Evolutionary conservation across 2,329 filamentous ascomycete species (phyloP).

Genomic region (Coleophoma eucalyptorum): DNA sequence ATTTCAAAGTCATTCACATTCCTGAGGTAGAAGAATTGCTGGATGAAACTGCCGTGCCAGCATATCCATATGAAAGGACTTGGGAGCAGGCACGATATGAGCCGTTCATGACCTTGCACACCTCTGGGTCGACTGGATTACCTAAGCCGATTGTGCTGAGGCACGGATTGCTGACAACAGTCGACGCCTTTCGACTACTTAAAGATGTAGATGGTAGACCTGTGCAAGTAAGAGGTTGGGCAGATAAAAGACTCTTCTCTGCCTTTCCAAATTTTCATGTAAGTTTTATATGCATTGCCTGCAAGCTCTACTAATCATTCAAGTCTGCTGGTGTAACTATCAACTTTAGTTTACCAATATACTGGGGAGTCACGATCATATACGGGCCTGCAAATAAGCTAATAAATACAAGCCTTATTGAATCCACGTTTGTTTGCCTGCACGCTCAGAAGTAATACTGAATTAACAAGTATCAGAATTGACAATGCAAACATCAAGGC

Average conservation of each 20-base stretch:
- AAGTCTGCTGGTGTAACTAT: no score
- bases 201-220: background rate
- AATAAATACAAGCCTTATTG: no score
- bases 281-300: background rate
- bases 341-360: no score
- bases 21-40: slow-evolving; percentile 24
- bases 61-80: slow-evolving; percentile 25
- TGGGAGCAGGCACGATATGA: slow-evolving; percentile 29
- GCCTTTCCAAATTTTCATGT: background rate
- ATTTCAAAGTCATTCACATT: slow-evolving; percentile 7
- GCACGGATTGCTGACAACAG: slow-evolving; percentile 28
- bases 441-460: no score
- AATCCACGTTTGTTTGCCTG: no score
- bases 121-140: slow-evolving; percentile 36
- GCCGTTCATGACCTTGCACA: slow-evolving; percentile 34
- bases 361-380: no score
- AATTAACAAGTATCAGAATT: background rate
- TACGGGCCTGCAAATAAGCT: no score
- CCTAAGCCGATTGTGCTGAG: slow-evolving; percentile 34
- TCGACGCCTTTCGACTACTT: slow-evolving; percentile 24
- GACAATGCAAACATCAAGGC: background rate
- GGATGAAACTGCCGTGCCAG: slow-evolving; percentile 4
- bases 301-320: no score
- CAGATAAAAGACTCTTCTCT: background rate
- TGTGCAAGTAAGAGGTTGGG: background rate